Base-by-base conservation (phyloP, 768 basidiomycete species). In the Lactarius quietus region DNA sequence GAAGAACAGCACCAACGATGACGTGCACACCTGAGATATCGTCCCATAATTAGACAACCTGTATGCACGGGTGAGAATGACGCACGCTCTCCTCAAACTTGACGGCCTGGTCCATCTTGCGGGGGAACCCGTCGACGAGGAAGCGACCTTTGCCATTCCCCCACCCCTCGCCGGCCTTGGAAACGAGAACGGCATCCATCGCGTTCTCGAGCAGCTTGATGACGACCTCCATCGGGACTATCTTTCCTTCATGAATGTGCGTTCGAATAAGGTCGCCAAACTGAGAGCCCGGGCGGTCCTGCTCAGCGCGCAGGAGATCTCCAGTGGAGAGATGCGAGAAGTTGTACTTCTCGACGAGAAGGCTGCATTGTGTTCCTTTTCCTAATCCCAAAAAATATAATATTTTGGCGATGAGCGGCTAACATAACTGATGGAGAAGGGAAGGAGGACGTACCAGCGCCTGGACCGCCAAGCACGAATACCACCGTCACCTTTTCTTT, bases 311-410 rank as follows among this genome's bases (percentile, higher is more conserved):
- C 26, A 98, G 84, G 35, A 99, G 88, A 76, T 99, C 97, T n/a
- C 97, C 97, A 65, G 97, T 96, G 93, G 75, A 97, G 53, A 99
- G 85, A 79, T 99, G 97, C 70, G 86, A 89, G 75, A 98, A 98
- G 61, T 84, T 82, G 73, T 90, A 95, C 61, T 92, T 89, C 54
- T 86, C 71, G 17, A 98, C 95, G 57, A 98, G 87, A 60, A 80
- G 83, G 29, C 81, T 84, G 73, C 95, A 98, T 75, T 98, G 97
- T 0, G 97, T 98, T 53, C 97, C 97, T 76, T 98, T 98, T 65
- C 95, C 95, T 95, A 69, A 10, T n/a, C 45, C 29, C 33, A 58
- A 23, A 15, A 17, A 51, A 57, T 8, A 33, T 62, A n/a, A 56
- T 61, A 39, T 64, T 33, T 3, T 17, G 9, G 54, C 29, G 57